Evolutionary conservation across 2,329 filamentous ascomycete genomes (phyloP).

Genomic region (Penicillium sp.): DNA sequence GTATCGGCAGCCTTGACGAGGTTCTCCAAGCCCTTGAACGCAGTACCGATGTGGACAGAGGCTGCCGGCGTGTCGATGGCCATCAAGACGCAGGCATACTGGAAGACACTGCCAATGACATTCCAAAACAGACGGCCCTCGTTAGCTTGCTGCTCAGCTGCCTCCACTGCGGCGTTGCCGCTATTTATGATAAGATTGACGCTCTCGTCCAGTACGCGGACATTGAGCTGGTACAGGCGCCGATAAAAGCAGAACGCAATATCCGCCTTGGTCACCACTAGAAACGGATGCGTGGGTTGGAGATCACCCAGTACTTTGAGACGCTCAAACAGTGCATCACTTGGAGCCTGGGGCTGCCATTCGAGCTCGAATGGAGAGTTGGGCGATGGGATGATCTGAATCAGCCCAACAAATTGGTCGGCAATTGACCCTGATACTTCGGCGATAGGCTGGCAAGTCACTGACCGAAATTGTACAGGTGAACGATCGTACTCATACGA

Average conservation of each 20-base stretch:
- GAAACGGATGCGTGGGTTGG: conserved; percentile 23
- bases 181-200: conserved; percentile 24
- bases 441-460: conserved; percentile 24
- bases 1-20: conserved; percentile 26
- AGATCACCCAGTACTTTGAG: conserved; percentile 15
- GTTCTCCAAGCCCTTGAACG: conserved; percentile 26
- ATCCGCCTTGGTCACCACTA: conserved; percentile 29
- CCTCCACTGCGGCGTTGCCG: conserved; percentile 21
- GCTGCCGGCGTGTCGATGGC: conserved; percentile 26
- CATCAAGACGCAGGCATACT: conserved; percentile 27
- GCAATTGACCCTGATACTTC: conserved; percentile 22
- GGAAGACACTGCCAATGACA: conserved; percentile 31
- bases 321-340: conserved; percentile 23
- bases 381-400: conserved; percentile 27
- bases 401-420: conserved; percentile 29
- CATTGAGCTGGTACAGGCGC: conserved; percentile 30
- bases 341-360: conserved; percentile 9
- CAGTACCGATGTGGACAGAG: conserved; percentile 16
- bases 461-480: conserved; percentile 21
- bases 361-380: conserved; percentile 24
- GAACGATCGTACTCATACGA: conserved; percentile 33
- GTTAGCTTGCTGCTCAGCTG: conserved; percentile 20
- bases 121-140: conserved; percentile 30
- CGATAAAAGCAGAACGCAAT: conserved; percentile 33
- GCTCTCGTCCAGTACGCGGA: conserved; percentile 21